phyloP scores from a whole-genome alignment of 345 rosid genomes.

The Bretschneidera sinensis region DNA sequence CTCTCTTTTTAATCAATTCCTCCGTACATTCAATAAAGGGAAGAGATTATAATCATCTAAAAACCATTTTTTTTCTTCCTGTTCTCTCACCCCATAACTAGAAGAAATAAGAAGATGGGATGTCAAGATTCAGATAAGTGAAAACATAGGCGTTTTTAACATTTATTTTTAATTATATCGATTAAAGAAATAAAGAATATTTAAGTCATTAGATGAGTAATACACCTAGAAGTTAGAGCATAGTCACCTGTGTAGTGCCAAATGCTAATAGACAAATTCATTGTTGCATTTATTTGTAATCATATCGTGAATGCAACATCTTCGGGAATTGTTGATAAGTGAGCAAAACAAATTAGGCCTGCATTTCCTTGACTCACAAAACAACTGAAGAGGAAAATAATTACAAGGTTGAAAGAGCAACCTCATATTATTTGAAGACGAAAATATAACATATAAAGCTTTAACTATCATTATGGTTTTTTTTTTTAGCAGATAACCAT shows the following conservation, averaged over 20 bases:
- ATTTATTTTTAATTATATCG: too few relatives aligned
- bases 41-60: too few relatives aligned
- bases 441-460: not conserved
- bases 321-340: constrained; percentile 49
- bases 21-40: too few relatives aligned
- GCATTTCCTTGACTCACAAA: constrained; percentile 24
- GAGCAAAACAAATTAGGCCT: constrained; percentile 28
- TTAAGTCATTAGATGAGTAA: not conserved
- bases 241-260: constrained; percentile 26
- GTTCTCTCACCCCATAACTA: too few relatives aligned
- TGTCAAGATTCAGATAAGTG: too few relatives aligned
- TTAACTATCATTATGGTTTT: constrained; percentile 26
- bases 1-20: too few relatives aligned
- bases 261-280: constrained; percentile 43
- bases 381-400: constrained; percentile 11
- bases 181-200: too few relatives aligned
- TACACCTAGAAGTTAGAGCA: constrained; percentile 48
- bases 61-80: too few relatives aligned
- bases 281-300: constrained; percentile 23
- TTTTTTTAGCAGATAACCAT: constrained; percentile 17
- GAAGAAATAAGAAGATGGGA: too few relatives aligned
- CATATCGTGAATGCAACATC: constrained; percentile 37
- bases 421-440: too few relatives aligned
- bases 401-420: too few relatives aligned
- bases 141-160: too few relatives aligned